Conservation (phyloP, 108 stramenopile genomes). For the Skeletonema menzelii region DNA sequence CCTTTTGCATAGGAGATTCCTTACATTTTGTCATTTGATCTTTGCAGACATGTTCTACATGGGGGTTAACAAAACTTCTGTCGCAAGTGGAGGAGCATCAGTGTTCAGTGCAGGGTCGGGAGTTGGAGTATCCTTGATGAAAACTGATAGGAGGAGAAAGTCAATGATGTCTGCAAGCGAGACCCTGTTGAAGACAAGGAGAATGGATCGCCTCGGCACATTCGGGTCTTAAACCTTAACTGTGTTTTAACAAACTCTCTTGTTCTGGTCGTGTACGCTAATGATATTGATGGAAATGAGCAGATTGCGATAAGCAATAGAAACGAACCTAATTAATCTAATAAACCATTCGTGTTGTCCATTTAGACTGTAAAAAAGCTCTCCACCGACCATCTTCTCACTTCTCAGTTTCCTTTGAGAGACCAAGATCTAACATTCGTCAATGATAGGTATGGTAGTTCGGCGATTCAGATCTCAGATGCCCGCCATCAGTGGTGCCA, state of each 20-base stretch:
- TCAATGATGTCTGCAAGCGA: background rate
- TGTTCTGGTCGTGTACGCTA: too few relatives aligned
- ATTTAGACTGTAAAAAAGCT: too few relatives aligned
- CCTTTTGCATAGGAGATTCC: background rate
- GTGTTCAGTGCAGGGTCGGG: background rate
- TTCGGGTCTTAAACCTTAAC: background rate
- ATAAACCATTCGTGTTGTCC: too few relatives aligned
- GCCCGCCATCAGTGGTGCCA: too few relatives aligned
- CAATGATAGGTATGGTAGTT: background rate
- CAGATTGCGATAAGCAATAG: too few relatives aligned
- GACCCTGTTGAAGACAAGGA: background rate
- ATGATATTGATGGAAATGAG: too few relatives aligned
- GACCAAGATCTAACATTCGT: background rate
- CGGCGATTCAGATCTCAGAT: too few relatives aligned
- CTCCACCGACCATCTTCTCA: too few relatives aligned
- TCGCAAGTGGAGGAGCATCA: background rate
- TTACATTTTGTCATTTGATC: background rate
- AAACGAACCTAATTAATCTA: too few relatives aligned
- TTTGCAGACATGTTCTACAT: constrained; percentile 2
- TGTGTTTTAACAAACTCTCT: background rate
- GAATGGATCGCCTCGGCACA: background rate
- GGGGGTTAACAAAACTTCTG: background rate
- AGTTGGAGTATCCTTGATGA: background rate
- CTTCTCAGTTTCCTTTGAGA: too few relatives aligned
- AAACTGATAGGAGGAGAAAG: background rate